A percentile compares a stretch with the other conserved stretches of the same genome.
Conservation (phyloP, 2,329 filamentous ascomycete species). For the Xylaria multiplex region DNA sequence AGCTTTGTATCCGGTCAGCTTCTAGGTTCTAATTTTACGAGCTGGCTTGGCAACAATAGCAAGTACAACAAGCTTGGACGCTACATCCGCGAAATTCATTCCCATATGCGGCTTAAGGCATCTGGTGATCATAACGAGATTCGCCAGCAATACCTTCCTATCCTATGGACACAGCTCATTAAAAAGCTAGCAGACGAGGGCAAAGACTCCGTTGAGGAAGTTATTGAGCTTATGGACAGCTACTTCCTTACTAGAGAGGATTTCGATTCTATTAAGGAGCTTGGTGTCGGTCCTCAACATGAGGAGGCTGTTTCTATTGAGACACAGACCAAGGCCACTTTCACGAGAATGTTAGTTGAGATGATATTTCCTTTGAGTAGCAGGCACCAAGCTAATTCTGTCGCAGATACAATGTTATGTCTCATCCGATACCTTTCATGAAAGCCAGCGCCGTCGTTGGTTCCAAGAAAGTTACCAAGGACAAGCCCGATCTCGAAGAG, state of each 20-base stretch:
- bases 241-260: constrained; percentile 96
- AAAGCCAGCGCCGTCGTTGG: constrained; percentile 82
- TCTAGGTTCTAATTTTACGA: constrained; percentile 79
- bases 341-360: constrained; percentile 81
- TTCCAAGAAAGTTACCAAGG: constrained; percentile 75
- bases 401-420: constrained; percentile 81
- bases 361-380: constrained; percentile 8
- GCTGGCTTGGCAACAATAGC: constrained; percentile 96
- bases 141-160: constrained; percentile 90
- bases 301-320: constrained; percentile 82
- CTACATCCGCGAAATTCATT: constrained; percentile 91
- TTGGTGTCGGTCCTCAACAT: constrained; percentile 86
- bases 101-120: constrained; percentile 91
- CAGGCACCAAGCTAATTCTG: constrained; percentile 30
- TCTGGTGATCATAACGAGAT: constrained; percentile 94
- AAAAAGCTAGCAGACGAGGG: constrained; percentile 79
- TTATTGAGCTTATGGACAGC: constrained; percentile 96
- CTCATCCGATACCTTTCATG: constrained; percentile 94
- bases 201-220: constrained; percentile 80
- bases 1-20: constrained; percentile 87
- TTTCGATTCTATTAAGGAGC: constrained; percentile 90
- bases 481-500: constrained; percentile 93
- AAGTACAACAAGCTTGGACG: constrained; percentile 81
- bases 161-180: constrained; percentile 84
- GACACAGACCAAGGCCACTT: constrained; percentile 84